These are phyloP conservation scores for Candida insectorum DNA, from an alignment of 805 yeast genomes.

Conservation along the genomic window DNA sequence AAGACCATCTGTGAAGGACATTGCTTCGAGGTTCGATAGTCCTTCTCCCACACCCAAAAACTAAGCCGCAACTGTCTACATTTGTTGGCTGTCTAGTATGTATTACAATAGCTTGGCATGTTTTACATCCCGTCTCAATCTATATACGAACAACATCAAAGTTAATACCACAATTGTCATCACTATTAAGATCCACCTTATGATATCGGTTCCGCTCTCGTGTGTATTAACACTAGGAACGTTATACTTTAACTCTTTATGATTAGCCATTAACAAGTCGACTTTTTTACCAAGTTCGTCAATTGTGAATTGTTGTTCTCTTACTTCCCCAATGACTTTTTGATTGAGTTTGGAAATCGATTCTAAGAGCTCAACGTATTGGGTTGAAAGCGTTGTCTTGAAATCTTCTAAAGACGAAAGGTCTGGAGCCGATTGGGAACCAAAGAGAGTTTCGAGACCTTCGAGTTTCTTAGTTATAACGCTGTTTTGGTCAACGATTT, in stretches of 20 bases:
- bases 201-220: constrained; percentile 8
- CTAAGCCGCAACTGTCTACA: too few species aligned
- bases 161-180: constrained; percentile 36
- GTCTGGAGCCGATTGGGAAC: neutral
- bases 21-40: constrained; percentile 26
- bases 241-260: constrained; percentile 33
- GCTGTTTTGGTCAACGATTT: constrained; percentile 3
- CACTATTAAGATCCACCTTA: constrained; percentile 41
- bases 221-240: constrained; percentile 11
- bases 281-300: constrained; percentile 34
- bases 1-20: constrained; percentile 31
- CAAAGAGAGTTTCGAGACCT: neutral
- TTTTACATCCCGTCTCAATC: constrained; percentile 60
- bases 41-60: constrained; percentile 10
- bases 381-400: constrained; percentile 24
- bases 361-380: constrained; percentile 29
- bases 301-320: constrained; percentile 35
- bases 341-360: constrained; percentile 31
- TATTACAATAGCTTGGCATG: constrained; percentile 45
- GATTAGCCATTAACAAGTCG: constrained; percentile 38
- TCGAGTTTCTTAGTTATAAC: constrained; percentile 2
- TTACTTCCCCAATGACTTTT: constrained; percentile 38
- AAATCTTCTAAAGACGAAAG: constrained; percentile 18
- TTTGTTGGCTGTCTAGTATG: constrained; percentile 1
- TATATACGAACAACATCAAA: constrained; percentile 45